Evolutionary conservation across 75 land plant species (phyloP).

Genomic region (Azolla pinnata): DNA sequence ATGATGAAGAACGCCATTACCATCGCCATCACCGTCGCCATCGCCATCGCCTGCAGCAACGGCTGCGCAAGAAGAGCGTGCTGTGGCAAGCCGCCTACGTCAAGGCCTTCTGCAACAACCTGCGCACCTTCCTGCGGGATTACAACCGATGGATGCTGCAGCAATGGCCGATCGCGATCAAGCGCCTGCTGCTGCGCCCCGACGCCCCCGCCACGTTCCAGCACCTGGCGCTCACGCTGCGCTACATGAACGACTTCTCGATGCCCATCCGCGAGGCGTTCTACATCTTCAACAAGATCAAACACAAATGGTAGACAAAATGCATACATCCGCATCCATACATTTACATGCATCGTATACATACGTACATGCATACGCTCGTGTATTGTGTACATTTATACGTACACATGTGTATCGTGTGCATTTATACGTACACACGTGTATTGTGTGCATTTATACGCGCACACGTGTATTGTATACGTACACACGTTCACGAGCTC

Average conservation of each 20-base stretch:
- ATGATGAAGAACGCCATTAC: too few species aligned
- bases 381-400: too few species aligned
- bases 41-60: too few species aligned
- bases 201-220: background rate
- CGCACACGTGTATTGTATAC: too few species aligned
- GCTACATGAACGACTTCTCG: slow-evolving; percentile 9
- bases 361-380: too few species aligned
- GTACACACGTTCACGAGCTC: too few species aligned
- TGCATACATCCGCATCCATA: too few species aligned
- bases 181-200: background rate
- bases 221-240: slow-evolving; percentile 1
- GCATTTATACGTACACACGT: too few species aligned
- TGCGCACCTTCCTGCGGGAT: slow-evolving; percentile 4
- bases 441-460: too few species aligned
- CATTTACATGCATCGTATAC: too few species aligned
- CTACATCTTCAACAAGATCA: slow-evolving; percentile 6
- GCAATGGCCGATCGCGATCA: slow-evolving; percentile 1
- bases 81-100: slow-evolving; percentile 4
- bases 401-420: too few species aligned
- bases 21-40: too few species aligned
- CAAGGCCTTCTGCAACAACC: slow-evolving; percentile 7
- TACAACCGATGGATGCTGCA: slow-evolving; percentile 7
- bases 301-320: background rate
- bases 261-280: slow-evolving; percentile 5
- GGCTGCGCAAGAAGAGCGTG: background rate